A percentile compares a stretch with the other conserved stretches of the same genome.
phyloP scores from a whole-genome alignment of 108 stramenopile genomes.

The Skeletonema grethae region DNA sequence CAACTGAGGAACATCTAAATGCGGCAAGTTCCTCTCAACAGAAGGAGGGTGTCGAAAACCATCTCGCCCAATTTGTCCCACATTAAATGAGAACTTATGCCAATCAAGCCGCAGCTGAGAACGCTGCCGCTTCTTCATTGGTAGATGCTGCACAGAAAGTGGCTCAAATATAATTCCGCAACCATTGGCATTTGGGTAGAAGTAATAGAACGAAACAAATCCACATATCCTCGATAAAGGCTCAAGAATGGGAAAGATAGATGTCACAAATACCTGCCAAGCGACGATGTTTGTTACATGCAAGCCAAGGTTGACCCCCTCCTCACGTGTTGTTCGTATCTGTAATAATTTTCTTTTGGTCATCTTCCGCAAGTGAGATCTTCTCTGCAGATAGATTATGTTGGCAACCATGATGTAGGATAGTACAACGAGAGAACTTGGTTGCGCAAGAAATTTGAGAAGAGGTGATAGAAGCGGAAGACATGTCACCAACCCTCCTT shows the following conservation, averaged over 20 bases:
- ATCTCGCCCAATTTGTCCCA: slow-evolving; percentile 47
- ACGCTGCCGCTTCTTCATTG: slow-evolving; percentile 30
- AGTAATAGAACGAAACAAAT: slow-evolving; percentile 49
- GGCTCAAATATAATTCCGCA: slow-evolving; percentile 56
- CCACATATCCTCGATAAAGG: slow-evolving; percentile 26
- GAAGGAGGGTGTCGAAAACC: slow-evolving; percentile 56
- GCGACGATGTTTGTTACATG: slow-evolving; percentile 33
- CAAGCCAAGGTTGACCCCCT: slow-evolving; percentile 28
- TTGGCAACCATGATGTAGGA: slow-evolving; percentile 39
- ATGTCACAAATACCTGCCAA: slow-evolving; percentile 49
- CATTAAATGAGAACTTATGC: slow-evolving; percentile 53
- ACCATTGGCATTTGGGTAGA: slow-evolving; percentile 56
- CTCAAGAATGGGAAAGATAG: slow-evolving; percentile 46
- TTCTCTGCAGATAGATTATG: slow-evolving; percentile 39
- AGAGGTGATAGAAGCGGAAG: not conserved
- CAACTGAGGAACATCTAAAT: slow-evolving; percentile 46
- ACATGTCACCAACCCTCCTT: not conserved
- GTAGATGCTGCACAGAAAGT: slow-evolving; percentile 31
- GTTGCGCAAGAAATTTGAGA: not conserved
- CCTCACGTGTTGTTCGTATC: slow-evolving; percentile 45
- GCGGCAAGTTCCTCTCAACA: slow-evolving; percentile 46
- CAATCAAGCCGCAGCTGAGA: slow-evolving; percentile 54
- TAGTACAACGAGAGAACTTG: not conserved
- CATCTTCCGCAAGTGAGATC: slow-evolving; percentile 46
- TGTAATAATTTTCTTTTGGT: slow-evolving; percentile 38